Evolutionary conservation across 2,329 filamentous ascomycete species (phyloP).

Genomic region (Blastomyces silverae): DNA sequence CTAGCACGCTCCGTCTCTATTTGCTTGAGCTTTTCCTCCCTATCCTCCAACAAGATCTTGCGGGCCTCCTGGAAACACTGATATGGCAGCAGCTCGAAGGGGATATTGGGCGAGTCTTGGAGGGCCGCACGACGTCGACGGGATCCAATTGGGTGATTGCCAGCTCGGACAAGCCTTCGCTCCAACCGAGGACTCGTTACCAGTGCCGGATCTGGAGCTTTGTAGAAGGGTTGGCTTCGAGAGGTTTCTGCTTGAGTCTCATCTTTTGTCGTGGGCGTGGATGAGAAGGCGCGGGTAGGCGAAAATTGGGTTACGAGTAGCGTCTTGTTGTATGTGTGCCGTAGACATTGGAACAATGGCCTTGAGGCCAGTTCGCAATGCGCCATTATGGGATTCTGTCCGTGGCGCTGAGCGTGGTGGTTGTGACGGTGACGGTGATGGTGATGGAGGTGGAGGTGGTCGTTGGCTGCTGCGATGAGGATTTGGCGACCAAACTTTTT

Average conservation of each 20-base stretch:
- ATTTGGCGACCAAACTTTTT: conserved; percentile 17
- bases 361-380: conserved; percentile 40
- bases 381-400: conserved; percentile 29
- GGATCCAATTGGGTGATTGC: conserved; percentile 70
- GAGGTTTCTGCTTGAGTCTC: conserved; percentile 39
- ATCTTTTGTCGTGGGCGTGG: conserved; percentile 40
- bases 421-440: too few relatives aligned
- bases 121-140: conserved; percentile 72
- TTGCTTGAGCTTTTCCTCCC: conserved; percentile 68
- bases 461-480: conserved; percentile 20
- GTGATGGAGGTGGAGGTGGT: conserved; percentile 16
- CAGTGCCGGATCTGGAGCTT: conserved; percentile 56
- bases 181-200: conserved; percentile 60
- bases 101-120: conserved; percentile 58
- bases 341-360: conserved; percentile 40
- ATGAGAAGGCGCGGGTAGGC: conserved; percentile 45
- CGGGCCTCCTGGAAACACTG: conserved; percentile 97
- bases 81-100: conserved; percentile 91
- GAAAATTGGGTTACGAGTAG: conserved; percentile 32
- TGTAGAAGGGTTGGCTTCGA: conserved; percentile 38
- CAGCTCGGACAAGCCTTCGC: conserved; percentile 59
- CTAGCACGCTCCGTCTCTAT: conserved; percentile 62
- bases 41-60: conserved; percentile 70
- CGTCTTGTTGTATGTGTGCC: conserved; percentile 32
- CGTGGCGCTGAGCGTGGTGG: conserved; percentile 16